Base-by-base conservation (phyloP, 345 rosid species). In the Bruguiera gymnorhiza region DNA sequence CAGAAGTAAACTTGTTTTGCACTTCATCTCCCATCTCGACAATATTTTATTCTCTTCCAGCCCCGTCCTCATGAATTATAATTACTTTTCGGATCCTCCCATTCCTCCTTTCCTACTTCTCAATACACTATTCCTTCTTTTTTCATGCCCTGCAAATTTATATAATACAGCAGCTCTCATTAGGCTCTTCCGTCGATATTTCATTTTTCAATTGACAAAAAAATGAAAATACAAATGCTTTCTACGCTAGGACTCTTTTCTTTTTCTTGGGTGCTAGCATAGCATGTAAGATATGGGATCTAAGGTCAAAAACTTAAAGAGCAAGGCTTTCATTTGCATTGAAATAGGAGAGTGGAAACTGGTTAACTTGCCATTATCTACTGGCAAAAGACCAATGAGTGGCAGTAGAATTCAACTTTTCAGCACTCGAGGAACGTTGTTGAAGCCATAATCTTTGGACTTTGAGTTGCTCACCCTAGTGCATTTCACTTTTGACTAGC, bases 371-470 rank as follows among this genome's bases (percentile, higher is more conserved):
- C 3, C 57, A 29, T 26, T 19, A 11, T 62, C 27, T 58, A 61
- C 16, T 43, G 69, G 72, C 68, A 50, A 50, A 76, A 43, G 65
- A 72, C 71, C 61, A n/a, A 37, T 55, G 19, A 32, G 36, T 66
- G 59, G 69, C 61, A 70, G 67, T 63, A 48, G 57, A 69, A 73
- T 67, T 80, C 73, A 74, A 74, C 75, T 69, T 70, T 67, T 62
- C 85, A 37, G 43, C 75, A 62, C 71, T 78, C 81, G 78, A 84
- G 88, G 80, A 81, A 80, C 85, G 80, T 73, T 78, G 78, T 67
- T 66, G 77, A 83, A 76, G 83, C 83, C 86, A 70, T 75, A 70
- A 80, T 61, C 32, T 30, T 75, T 73, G 88, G 79, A 71, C 59
- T 66, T 72, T 29, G 70, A 63, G 76, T 75, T 74, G 46, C 56